Evolutionary conservation across 805 yeast species (phyloP).

Genomic region (Grigorovia jiainica): DNA sequence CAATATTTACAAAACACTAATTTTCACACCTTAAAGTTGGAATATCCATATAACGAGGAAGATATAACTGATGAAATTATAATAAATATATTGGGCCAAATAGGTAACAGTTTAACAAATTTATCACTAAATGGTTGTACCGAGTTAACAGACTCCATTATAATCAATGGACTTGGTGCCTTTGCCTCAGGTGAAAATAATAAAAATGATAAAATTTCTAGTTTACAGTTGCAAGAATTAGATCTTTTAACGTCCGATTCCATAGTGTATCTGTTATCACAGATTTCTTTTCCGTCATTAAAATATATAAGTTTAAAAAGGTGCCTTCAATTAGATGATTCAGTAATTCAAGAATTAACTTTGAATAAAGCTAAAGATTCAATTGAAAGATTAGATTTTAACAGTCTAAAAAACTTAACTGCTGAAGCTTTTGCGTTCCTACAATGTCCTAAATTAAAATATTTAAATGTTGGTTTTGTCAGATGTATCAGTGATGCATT

Average conservation of each 20-base stretch:
- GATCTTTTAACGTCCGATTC: slow-evolving; percentile 67
- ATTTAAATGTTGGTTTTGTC: slow-evolving; percentile 72
- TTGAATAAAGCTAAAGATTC: slow-evolving; percentile 51
- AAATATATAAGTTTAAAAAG: slow-evolving; percentile 52
- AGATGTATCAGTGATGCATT: slow-evolving; percentile 63
- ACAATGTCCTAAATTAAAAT: slow-evolving; percentile 51
- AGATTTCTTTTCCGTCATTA: slow-evolving; percentile 43
- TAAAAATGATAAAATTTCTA: slow-evolving; percentile 31
- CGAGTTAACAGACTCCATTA: slow-evolving; percentile 55
- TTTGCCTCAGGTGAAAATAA: slow-evolving; percentile 37
- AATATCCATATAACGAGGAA: slow-evolving; percentile 58
- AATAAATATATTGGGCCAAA: slow-evolving; percentile 46
- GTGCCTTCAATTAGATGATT: slow-evolving; percentile 57
- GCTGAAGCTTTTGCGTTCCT: slow-evolving; percentile 40
- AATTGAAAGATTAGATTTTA: slow-evolving; percentile 59
- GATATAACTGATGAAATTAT: slow-evolving; percentile 60
- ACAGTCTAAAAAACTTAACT: slow-evolving; percentile 57
- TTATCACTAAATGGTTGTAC: slow-evolving; percentile 67
- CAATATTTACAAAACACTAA: slow-evolving; percentile 39
- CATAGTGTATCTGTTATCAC: slow-evolving; percentile 44
- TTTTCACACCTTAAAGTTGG: slow-evolving; percentile 51
- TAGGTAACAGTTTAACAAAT: slow-evolving; percentile 51
- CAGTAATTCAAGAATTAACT: slow-evolving; percentile 48
- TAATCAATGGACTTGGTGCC: slow-evolving; percentile 47
- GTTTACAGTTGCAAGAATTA: slow-evolving; percentile 47